These are phyloP conservation scores for Protomyces lactucae-debilis DNA, from an alignment of 1,139 yeast genomes.

Conservation along the genomic window DNA sequence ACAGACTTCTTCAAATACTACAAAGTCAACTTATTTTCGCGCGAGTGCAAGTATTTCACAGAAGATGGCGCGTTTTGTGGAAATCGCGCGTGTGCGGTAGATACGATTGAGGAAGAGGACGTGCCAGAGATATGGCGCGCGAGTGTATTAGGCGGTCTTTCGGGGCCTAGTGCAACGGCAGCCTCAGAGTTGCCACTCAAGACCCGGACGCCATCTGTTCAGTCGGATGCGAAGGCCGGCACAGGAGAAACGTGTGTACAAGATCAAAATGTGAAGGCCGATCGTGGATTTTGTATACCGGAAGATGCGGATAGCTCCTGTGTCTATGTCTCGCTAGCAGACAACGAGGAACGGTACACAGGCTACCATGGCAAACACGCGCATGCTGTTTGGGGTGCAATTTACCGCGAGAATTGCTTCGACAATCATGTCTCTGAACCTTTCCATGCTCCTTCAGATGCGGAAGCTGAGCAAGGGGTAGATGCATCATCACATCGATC, in stretches of 20 bases:
- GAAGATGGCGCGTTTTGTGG: constrained; percentile 77
- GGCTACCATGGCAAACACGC: constrained; percentile 95
- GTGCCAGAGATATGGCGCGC: constrained; percentile 73
- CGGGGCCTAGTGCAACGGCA: constrained; percentile 30
- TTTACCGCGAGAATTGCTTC: constrained; percentile 88
- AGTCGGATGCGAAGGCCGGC: constrained; percentile 35
- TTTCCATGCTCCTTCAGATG: constrained; percentile 34
- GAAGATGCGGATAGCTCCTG: constrained; percentile 55
- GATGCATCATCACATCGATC: background rate
- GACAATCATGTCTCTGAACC: constrained; percentile 34
- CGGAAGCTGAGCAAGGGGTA: constrained; percentile 4
- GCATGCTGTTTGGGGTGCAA: constrained; percentile 86
- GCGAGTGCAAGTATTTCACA: constrained; percentile 83
- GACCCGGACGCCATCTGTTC: constrained; percentile 35
- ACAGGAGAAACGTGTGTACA: constrained; percentile 37
- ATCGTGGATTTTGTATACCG: constrained; percentile 53
- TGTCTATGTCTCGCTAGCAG: constrained; percentile 77
- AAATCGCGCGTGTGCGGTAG: constrained; percentile 90
- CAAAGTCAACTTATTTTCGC: constrained; percentile 71
- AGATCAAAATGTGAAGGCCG: constrained; percentile 16
- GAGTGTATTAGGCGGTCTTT: constrained; percentile 59
- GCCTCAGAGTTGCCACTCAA: constrained; percentile 44
- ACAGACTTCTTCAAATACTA: constrained; percentile 75
- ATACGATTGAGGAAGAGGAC: constrained; percentile 52
- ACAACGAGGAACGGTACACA: constrained; percentile 93